Evolutionary conservation across 202 grass and related monocot species (phyloP).

Genomic region (Miscanthus sacchariflorus): DNA sequence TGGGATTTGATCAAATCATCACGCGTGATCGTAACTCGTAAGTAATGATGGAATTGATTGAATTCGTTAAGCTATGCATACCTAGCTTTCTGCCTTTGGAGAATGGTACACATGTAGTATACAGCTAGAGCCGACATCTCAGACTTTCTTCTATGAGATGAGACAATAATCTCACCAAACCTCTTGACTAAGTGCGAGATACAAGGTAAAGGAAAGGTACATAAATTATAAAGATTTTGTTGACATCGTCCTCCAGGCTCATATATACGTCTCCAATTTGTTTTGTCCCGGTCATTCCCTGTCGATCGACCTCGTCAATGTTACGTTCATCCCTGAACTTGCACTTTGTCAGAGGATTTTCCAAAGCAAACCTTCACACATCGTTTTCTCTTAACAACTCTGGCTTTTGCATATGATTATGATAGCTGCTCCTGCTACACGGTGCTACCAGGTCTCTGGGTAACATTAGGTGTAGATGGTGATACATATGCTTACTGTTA

Average conservation of each 20-base stretch:
- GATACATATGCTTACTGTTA: background rate
- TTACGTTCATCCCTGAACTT: background rate
- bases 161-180: background rate
- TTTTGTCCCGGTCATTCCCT: background rate
- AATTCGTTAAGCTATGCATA: no score
- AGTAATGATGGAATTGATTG: background rate
- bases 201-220: constrained; percentile 16
- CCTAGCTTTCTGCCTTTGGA: background rate
- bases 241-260: background rate
- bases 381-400: background rate
- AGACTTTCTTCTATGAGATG: background rate
- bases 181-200: background rate
- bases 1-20: background rate
- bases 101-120: background rate
- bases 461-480: background rate
- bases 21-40: background rate
- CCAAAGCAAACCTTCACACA: background rate
- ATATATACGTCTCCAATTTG: background rate
- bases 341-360: background rate
- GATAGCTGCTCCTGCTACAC: background rate
- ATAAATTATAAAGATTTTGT: background rate
- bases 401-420: background rate
- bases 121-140: background rate
- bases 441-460: background rate
- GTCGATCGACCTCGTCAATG: constrained; percentile 2